Base-by-base conservation (phyloP, 257 asterid genomes). In the Lithospermum erythrorhizon region DNA sequence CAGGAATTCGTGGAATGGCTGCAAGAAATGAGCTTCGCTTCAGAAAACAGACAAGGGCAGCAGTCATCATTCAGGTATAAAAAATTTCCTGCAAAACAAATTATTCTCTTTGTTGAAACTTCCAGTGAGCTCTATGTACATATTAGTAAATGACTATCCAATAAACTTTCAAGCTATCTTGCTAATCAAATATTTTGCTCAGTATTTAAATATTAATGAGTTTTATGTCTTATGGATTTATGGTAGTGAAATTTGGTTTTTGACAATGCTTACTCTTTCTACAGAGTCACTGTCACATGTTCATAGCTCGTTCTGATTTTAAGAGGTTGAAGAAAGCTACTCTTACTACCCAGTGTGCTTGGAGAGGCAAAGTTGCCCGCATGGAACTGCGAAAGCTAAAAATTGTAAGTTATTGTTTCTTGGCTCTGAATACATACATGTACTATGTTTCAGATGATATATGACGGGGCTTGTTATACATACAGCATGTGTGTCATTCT, bases 1-100 rank as follows among this genome's bases (percentile, higher is more conserved):
- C 94, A 53, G 99, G 99, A 66, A 74, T 93, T 79, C 91, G 97
- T 63, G 97, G 97, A 53, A 86, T 93, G 97, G 89, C 89, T 72
- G 95, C 99, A 53, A 89, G 94, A 30, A 77, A 78, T 65, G 95
- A 83, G 77, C 91, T 93, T 73, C 95, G 87, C 49, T 83, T 83
- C 71, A 87, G 89, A 80, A 70, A 74, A 76, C 89, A 80, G 73
- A 89, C 95, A 30, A 84, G 61, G 66, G 97, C 97, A 66, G 91
- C 95, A 53, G 82, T 83, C 71, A 56, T 84, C 74, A 83, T 93
- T 74, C 97, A 93, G 95, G 99, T 84, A 57, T 32, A 47, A 29
- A 23, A 35, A 53, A 21, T 30, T n/a, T 65, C 66, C 58, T 52
- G 54, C 53, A 47, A 48, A 35, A 35, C 14, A 35, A 35, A 35